These are phyloP conservation scores for Protea cynaroides DNA, from an alignment of 164 flowering plant species.

Conservation along the genomic window DNA sequence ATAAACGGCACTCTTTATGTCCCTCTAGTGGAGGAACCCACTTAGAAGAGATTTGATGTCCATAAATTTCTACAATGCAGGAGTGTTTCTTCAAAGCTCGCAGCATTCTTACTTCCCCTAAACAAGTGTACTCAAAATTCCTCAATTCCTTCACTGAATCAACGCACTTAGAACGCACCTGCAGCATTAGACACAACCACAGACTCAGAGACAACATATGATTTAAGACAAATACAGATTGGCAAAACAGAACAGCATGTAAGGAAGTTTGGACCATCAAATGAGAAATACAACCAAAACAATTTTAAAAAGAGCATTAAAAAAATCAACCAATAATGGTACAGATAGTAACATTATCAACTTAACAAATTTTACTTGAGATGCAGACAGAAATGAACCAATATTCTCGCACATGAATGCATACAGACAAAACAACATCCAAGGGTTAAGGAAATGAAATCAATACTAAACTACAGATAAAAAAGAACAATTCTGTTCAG, in stretches of 20 bases:
- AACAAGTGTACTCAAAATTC: slow-evolving; percentile 63
- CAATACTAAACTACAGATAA: no score
- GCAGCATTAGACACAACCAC: slow-evolving; percentile 16
- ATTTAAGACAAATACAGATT: background rate
- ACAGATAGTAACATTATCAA: background rate
- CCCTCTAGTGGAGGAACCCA: slow-evolving; percentile 58
- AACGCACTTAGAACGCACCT: slow-evolving; percentile 61
- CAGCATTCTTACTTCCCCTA: slow-evolving; percentile 89
- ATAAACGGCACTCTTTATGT: slow-evolving; percentile 33
- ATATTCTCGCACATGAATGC: no score
- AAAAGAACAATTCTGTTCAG: no score
- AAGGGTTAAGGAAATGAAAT: no score
- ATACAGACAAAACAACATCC: no score
- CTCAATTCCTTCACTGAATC: slow-evolving; percentile 41
- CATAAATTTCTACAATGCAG: slow-evolving; percentile 82
- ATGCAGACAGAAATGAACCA: no score
- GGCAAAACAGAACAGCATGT: background rate
- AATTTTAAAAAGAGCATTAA: background rate
- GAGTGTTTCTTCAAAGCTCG: slow-evolving; percentile 55
- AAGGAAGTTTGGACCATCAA: background rate
- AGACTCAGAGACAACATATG: background rate
- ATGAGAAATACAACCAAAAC: background rate
- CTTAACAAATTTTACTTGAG: no score
- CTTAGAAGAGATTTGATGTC: slow-evolving; percentile 73
- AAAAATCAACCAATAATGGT: background rate